Base-by-base conservation (phyloP, 306 rosid genomes). In the Lagenaria siceraria region DNA sequence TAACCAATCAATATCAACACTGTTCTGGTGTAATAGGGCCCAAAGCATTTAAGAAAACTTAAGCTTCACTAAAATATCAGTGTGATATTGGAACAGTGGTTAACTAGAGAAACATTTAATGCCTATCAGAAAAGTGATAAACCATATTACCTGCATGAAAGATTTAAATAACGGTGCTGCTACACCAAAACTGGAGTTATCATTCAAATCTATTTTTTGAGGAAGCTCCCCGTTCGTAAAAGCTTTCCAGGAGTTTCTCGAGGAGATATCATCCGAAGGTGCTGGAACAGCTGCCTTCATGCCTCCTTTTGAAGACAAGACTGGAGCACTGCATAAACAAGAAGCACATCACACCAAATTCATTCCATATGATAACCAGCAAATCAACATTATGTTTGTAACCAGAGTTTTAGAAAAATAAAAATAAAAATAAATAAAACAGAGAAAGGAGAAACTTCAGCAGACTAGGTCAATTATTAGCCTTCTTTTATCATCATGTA, bases 151-250 rank as follows among this genome's bases (percentile, higher is more conserved):
- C 86, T 92, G 96, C 93, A 95, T 89, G 79, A 95, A 92, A 77
- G 99, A 92, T 83, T 95, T 95, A 77, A 95, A 80, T 77, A 95
- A 86, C 60, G 99, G 99, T 80, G 96, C 89, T 49, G 99, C 99
- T 46, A 88, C 96, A 72, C 97, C 93, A 12, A 92, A 90, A 85
- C 92, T 89, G 17, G 96, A 87, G 85, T 81, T 89, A 81, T 92
- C 92, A 64, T 90, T 96, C 82, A 95, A 85, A 84, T 90, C 91
- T 24, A 89, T 83, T 82, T 89, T 90, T 42, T 83, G 92, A 42
- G 97, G 79, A 83, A 95, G 87, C 12, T 90, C 97, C 52, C 89
- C 93, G 80, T 95, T 90, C 63, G 93, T 80, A 82, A 84, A 80
- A 68, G 93, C 90, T 72, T 92, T 89, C 97, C 97, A 90, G 60